These are phyloP conservation scores for Neobulgaria alba DNA, from an alignment of 2,329 filamentous ascomycete species.

Conservation along the genomic window DNA sequence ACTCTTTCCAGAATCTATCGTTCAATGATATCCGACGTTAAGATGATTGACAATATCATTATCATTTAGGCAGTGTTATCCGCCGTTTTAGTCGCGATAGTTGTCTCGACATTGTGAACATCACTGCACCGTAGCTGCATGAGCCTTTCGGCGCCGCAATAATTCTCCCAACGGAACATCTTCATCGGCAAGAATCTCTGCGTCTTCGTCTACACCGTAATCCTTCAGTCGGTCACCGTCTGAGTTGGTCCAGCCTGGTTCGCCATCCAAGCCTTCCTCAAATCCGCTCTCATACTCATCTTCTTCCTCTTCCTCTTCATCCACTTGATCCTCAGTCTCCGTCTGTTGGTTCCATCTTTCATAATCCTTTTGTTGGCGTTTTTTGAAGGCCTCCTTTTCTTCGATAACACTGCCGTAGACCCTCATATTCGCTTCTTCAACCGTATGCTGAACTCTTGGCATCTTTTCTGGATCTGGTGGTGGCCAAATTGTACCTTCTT, in stretches of 20 bases:
- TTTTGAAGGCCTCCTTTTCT: constrained; percentile 38
- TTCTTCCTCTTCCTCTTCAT: constrained; percentile 15
- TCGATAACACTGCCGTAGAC: constrained; percentile 30
- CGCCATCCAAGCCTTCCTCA: constrained; percentile 34
- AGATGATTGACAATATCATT: too few relatives aligned
- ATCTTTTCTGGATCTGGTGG: constrained; percentile 54
- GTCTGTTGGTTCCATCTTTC: constrained; percentile 28
- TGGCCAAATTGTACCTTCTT: constrained; percentile 51
- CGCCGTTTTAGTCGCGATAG: not conserved
- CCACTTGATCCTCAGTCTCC: constrained; percentile 19
- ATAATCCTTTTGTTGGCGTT: constrained; percentile 42
- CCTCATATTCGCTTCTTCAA: constrained; percentile 5
- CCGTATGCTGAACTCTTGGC: constrained; percentile 18
- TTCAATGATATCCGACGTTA: too few relatives aligned
- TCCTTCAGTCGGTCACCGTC: constrained; percentile 69
- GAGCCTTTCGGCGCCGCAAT: constrained; percentile 43
- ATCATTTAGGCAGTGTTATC: too few relatives aligned
- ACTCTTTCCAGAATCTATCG: too few relatives aligned
- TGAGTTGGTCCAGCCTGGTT: constrained; percentile 61
- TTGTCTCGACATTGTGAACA: not conserved
- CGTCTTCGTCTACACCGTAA: constrained; percentile 72
- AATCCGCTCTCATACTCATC: constrained; percentile 26
- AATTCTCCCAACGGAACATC: constrained; percentile 65
- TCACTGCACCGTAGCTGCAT: not conserved
- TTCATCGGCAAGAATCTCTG: constrained; percentile 48